Evolutionary conservation across 2,329 filamentous ascomycete genomes (phyloP).

Genomic region (Colletotrichum sp.): DNA sequence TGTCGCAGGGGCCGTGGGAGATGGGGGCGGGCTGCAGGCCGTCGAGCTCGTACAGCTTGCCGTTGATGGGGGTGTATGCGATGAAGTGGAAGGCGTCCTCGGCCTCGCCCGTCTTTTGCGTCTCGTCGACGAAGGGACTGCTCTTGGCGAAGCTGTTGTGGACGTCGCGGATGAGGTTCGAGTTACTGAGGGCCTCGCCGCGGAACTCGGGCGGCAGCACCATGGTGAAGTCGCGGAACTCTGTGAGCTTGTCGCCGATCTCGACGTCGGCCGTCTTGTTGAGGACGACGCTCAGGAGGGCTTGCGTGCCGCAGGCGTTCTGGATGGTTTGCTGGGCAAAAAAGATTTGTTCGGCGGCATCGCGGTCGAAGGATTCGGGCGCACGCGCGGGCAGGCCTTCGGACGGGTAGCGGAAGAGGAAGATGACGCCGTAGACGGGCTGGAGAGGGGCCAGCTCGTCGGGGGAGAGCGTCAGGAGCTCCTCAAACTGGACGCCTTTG

Average conservation of each 20-base stretch:
- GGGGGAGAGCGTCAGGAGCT: conserved; percentile 87
- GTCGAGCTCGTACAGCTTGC: conserved; percentile 90
- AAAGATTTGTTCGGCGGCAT: conserved; percentile 79
- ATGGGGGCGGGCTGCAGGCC: conserved; percentile 94
- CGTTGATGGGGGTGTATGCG: conserved; percentile 84
- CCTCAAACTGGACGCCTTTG: conserved; percentile 94
- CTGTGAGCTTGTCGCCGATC: conserved; percentile 72
- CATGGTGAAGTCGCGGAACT: conserved; percentile 89
- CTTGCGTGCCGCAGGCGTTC: conserved; percentile 97
- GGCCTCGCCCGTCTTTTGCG: conserved; percentile 70
- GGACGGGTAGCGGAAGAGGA: conserved; percentile 96
- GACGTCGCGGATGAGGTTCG: conserved; percentile 73
- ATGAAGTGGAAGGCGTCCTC: conserved; percentile 99
- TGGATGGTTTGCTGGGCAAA: conserved; percentile 98
- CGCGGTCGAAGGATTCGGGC: conserved; percentile 69
- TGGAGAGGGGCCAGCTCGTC: conserved; percentile 73
- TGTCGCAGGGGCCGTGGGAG: conserved; percentile 76
- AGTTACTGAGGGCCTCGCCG: conserved; percentile 66
- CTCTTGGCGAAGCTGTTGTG: conserved; percentile 92
- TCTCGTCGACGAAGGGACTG: conserved; percentile 93
- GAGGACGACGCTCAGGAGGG: conserved; percentile 86
- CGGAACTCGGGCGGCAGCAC: conserved; percentile 78
- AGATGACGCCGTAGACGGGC: conserved; percentile 93
- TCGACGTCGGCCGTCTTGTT: conserved; percentile 79
- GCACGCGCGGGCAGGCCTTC: conserved; percentile 56